Conservation (phyloP, 495 filamentous ascomycete genomes). For the Penicillium egyptiacum region DNA sequence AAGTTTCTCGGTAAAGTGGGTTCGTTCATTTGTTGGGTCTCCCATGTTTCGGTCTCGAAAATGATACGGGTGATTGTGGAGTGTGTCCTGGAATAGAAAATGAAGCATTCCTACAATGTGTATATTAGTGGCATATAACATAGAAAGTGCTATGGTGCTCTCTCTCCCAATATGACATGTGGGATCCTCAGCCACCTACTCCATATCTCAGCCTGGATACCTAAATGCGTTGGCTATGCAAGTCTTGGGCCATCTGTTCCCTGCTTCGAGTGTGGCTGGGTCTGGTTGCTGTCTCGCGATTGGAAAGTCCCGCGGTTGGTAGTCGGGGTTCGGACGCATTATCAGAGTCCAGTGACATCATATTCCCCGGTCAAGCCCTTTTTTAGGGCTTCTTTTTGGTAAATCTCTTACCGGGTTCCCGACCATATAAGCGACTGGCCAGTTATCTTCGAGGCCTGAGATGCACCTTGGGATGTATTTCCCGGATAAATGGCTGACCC, state of each 20-base stretch:
- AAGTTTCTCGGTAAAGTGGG: slow-evolving; percentile 14
- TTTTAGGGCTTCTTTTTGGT: background rate
- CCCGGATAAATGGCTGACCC: background rate
- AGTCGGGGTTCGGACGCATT: background rate
- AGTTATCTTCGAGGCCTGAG: background rate
- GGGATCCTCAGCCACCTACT: slow-evolving; percentile 7
- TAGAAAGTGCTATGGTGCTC: background rate
- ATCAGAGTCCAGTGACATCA: slow-evolving; percentile 17
- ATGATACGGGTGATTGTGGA: background rate
- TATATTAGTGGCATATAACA: background rate
- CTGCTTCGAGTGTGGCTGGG: slow-evolving; percentile 8
- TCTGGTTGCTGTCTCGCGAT: background rate
- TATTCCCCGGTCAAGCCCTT: background rate
- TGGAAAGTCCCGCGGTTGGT: background rate
- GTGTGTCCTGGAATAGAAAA: background rate
- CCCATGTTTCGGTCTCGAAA: slow-evolving; percentile 1
- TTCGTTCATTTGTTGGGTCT: background rate
- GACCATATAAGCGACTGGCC: background rate
- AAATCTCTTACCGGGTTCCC: background rate
- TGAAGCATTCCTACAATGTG: background rate
- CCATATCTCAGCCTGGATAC: background rate
- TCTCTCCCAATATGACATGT: background rate
- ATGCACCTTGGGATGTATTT: background rate
- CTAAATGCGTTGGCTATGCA: background rate
- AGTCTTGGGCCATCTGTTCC: background rate